Evolutionary conservation across 495 filamentous ascomycete species (phyloP).

Genomic region (Penicillium diatomitis): DNA sequence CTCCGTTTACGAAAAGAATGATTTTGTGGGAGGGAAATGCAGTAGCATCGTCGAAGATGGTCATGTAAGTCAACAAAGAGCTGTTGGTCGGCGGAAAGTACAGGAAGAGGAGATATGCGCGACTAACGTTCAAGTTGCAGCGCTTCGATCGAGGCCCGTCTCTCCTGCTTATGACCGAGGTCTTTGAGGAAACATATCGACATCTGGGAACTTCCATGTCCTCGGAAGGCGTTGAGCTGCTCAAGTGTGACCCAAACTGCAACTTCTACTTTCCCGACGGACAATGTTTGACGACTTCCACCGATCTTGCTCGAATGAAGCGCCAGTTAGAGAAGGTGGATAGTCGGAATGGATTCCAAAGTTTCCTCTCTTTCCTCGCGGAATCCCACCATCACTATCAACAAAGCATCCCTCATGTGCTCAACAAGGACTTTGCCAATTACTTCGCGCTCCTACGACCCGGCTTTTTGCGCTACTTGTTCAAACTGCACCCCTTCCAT

Average conservation of each 20-base stretch:
- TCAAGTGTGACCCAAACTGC: constrained; percentile 65
- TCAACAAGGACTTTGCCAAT: constrained; percentile 50
- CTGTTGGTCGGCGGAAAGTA: no score
- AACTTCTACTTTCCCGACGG: constrained; percentile 56
- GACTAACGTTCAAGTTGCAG: constrained; percentile 11
- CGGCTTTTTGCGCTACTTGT: constrained; percentile 41
- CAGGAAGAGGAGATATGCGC: no score
- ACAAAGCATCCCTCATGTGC: constrained; percentile 46
- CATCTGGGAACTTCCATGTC: constrained; percentile 53
- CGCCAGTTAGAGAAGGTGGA: constrained; percentile 55
- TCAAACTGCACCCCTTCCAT: constrained; percentile 54
- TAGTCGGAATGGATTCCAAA: constrained; percentile 52
- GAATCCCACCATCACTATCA: constrained; percentile 59
- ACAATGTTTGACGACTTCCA: constrained; percentile 45
- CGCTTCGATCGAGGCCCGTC: constrained; percentile 68
- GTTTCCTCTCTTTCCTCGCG: constrained; percentile 52
- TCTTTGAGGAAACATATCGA: constrained; percentile 53
- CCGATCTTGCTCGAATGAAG: constrained; percentile 55
- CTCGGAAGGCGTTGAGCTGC: constrained; percentile 49
- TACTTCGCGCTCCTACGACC: constrained; percentile 40
- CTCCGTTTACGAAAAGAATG: constrained; percentile 3
- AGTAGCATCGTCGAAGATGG: constrained; percentile 1
- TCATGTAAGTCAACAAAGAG: neutral
- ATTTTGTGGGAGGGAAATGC: constrained; percentile 2
- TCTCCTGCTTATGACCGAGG: constrained; percentile 53